phyloP scores from a whole-genome alignment of 2,329 filamentous ascomycete species.

The Paecilomyces variotii region DNA sequence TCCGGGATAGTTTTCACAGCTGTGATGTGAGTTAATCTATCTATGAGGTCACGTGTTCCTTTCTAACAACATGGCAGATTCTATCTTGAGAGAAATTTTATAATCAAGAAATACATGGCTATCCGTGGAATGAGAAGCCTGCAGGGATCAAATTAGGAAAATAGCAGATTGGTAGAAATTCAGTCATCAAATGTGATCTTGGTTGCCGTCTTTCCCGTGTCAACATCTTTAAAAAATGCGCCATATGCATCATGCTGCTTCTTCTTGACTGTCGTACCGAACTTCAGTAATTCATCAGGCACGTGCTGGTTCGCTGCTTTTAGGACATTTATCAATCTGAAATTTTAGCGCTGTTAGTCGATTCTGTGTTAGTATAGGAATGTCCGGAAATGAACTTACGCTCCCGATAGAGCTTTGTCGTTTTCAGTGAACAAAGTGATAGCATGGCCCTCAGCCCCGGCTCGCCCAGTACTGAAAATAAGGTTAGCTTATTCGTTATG shows the following conservation, averaged over 20 bases:
- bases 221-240: slow-evolving; percentile 87
- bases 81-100: slow-evolving; percentile 27
- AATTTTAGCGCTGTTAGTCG: slow-evolving; percentile 12
- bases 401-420: slow-evolving; percentile 85
- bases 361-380: background rate
- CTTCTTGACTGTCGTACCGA: slow-evolving; percentile 97
- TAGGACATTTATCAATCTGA: slow-evolving; percentile 82
- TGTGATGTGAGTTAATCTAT: slow-evolving; percentile 51
- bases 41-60: slow-evolving; percentile 1
- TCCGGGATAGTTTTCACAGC: slow-evolving; percentile 47
- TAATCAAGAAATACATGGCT: slow-evolving; percentile 17
- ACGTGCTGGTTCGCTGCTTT: slow-evolving; percentile 88
- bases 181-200: slow-evolving; percentile 81
- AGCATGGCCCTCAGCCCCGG: slow-evolving; percentile 78
- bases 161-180: slow-evolving; percentile 12
- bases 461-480: slow-evolving; percentile 67
- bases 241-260: slow-evolving; percentile 95
- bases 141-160: slow-evolving; percentile 12
- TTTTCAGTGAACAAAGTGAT: slow-evolving; percentile 93
- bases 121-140: slow-evolving; percentile 10
- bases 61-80: slow-evolving; percentile 21
- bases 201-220: slow-evolving; percentile 72
- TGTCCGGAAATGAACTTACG: slow-evolving; percentile 50
- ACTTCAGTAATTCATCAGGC: slow-evolving; percentile 85
- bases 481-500: slow-evolving; percentile 9